These are phyloP conservation scores for Seiridium unicorne DNA, from an alignment of 2,329 filamentous ascomycete genomes.

Conservation along the genomic window DNA sequence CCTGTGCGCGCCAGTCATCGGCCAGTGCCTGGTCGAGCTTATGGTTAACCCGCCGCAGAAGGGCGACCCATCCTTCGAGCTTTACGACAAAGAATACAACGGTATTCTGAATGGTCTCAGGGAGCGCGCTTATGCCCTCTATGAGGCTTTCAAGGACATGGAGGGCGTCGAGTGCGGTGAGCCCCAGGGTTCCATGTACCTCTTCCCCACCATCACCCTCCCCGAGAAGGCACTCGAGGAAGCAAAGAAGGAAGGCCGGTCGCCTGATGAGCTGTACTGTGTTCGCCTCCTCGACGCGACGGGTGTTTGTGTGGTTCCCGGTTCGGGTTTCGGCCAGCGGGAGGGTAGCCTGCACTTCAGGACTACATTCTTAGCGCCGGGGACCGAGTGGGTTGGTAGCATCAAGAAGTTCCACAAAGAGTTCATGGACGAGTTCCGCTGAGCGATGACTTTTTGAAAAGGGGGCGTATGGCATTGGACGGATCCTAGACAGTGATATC, in stretches of 20 bases:
- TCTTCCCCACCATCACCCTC: constrained; percentile 91
- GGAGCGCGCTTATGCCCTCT: constrained; percentile 78
- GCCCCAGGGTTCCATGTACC: constrained; percentile 96
- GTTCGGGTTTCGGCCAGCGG: constrained; percentile 91
- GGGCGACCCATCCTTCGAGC: constrained; percentile 79
- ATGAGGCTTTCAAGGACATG: constrained; percentile 90
- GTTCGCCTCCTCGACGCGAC: constrained; percentile 88
- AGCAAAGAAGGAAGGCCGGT: constrained; percentile 70
- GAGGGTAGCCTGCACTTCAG: constrained; percentile 90
- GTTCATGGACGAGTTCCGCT: constrained; percentile 81
- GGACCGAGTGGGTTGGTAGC: constrained; percentile 88
- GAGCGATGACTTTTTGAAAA: constrained; percentile 10
- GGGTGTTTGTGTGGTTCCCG: constrained; percentile 90
- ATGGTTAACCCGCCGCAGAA: constrained; percentile 93
- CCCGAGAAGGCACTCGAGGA: constrained; percentile 74
- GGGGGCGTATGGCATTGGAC: no score
- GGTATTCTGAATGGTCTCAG: constrained; percentile 76
- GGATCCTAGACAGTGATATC: no score
- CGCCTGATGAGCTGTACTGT: constrained; percentile 91
- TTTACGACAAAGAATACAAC: constrained; percentile 85
- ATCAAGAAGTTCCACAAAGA: constrained; percentile 88
- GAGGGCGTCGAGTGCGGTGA: constrained; percentile 89
- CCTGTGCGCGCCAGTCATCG: constrained; percentile 91
- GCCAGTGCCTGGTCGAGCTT: constrained; percentile 93
- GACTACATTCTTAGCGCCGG: constrained; percentile 94